phyloP scores from a whole-genome alignment of 257 asterid species.

The Thymus mandschuricus region DNA sequence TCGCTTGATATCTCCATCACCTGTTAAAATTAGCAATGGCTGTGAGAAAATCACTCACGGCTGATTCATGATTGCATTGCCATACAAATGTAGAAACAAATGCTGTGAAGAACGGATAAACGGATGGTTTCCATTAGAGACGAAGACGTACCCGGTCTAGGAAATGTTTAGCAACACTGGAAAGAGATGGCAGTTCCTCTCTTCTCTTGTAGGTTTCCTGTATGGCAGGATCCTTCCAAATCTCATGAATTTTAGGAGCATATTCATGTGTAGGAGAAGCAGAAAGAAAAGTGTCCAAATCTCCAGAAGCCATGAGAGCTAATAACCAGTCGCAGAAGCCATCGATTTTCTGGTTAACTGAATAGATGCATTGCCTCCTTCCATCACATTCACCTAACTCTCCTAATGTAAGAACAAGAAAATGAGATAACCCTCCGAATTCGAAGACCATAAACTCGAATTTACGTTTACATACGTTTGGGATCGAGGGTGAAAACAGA shows the following conservation, averaged over 20 bases:
- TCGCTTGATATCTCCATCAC: conserved; percentile 62
- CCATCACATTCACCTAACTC: conserved; percentile 31
- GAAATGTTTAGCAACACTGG: conserved; percentile 66
- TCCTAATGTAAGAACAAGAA: conserved; percentile 27
- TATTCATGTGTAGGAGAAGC: conserved; percentile 60
- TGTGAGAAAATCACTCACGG: conserved; percentile 12
- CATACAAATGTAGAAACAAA: no score
- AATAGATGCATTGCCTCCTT: conserved; percentile 48
- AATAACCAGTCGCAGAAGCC: conserved; percentile 61
- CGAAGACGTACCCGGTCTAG: conserved; percentile 58
- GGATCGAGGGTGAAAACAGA: no score
- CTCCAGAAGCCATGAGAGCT: conserved; percentile 51
- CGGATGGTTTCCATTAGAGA: background rate
- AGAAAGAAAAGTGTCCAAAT: conserved; percentile 51
- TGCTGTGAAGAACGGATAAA: no score
- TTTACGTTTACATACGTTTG: no score
- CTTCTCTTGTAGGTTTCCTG: conserved; percentile 73
- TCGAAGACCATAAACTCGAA: no score
- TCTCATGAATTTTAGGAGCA: conserved; percentile 55
- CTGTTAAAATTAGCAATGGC: conserved; percentile 37
- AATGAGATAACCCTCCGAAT: background rate
- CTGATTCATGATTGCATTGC: no score
- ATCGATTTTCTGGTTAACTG: conserved; percentile 50
- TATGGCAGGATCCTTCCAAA: conserved; percentile 78
- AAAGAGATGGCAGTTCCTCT: conserved; percentile 54